Conservation (phyloP, 1,284 basidiomycete species). For the Fomes fomentarius region DNA sequence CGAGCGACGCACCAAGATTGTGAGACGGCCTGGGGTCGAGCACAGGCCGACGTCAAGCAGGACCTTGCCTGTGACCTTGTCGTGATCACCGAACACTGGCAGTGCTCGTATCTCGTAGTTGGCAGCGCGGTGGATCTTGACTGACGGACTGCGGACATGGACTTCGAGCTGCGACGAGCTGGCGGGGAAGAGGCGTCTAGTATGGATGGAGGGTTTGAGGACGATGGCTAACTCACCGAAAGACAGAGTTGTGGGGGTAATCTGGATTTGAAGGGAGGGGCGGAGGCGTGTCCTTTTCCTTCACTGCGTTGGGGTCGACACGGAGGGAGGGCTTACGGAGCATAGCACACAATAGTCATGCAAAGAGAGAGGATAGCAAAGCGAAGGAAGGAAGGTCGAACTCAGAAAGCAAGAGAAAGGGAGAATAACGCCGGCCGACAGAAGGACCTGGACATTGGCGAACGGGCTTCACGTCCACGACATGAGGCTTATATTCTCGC, state of each 20-base stretch:
- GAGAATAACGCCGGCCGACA: conserved; percentile 17
- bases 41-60: conserved; percentile 52
- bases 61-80: conserved; percentile 61
- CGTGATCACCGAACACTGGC: conserved; percentile 63
- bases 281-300: conserved; percentile 9
- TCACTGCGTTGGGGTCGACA: conserved; percentile 16
- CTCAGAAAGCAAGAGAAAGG: conserved; percentile 13
- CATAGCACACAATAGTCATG: conserved; percentile 19
- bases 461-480: conserved; percentile 17
- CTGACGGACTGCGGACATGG: conserved; percentile 59
- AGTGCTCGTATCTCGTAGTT: conserved; percentile 42
- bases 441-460: conserved; percentile 20
- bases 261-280: conserved; percentile 7
- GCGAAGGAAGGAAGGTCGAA: conserved; percentile 14
- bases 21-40: conserved; percentile 54
- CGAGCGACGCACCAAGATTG: conserved; percentile 50
- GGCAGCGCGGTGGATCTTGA: conserved; percentile 48
- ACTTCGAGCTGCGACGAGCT: conserved; percentile 63
- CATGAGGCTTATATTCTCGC: conserved; percentile 25
- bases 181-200: not conserved
- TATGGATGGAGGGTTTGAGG: not conserved
- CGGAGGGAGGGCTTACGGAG: conserved; percentile 21
- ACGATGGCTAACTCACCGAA: conserved; percentile 30
- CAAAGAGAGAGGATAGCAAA: conserved; percentile 12
- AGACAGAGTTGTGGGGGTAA: conserved; percentile 35